Percentiles rank a stretch among this genome's conserved stretches.
These are phyloP conservation scores for Blepharisma japonicum DNA, from an alignment of 73 alveolate genomes.

Conservation along the genomic window DNA sequence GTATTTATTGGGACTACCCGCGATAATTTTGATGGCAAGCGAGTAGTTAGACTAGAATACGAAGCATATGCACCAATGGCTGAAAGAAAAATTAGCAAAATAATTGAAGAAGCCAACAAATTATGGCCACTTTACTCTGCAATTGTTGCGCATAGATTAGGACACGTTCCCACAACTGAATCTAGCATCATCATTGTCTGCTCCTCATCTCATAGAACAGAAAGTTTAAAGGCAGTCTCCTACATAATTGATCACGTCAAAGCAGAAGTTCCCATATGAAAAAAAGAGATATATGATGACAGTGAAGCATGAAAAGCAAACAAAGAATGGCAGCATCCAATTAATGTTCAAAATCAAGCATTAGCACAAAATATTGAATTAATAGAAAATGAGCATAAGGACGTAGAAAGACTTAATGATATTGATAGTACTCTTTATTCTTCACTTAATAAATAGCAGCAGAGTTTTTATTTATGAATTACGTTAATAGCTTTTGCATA, in stretches of 20 bases:
- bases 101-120: not conserved
- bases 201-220: not conserved
- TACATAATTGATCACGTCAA: not conserved
- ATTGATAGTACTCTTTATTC: too few relatives aligned
- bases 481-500: too few relatives aligned
- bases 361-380: too few relatives aligned
- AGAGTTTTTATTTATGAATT: too few relatives aligned
- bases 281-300: constrained; percentile 20
- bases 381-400: too few relatives aligned
- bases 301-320: constrained; percentile 12
- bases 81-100: not conserved
- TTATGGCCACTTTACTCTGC: not conserved
- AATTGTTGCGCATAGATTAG: not conserved
- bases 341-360: too few relatives aligned
- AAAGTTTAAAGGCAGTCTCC: constrained; percentile 5
- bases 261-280: constrained; percentile 5
- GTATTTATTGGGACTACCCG: constrained; percentile 11
- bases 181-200: not conserved
- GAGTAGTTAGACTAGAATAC: not conserved
- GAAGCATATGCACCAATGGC: constrained; percentile 10
- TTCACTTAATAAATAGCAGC: too few relatives aligned
- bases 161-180: not conserved
- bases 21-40: constrained; percentile 1
- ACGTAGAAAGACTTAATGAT: too few relatives aligned
- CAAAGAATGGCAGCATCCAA: constrained; percentile 13